Base-by-base conservation (phyloP, 495 filamentous ascomycete genomes). In the Neurospora sp. region DNA sequence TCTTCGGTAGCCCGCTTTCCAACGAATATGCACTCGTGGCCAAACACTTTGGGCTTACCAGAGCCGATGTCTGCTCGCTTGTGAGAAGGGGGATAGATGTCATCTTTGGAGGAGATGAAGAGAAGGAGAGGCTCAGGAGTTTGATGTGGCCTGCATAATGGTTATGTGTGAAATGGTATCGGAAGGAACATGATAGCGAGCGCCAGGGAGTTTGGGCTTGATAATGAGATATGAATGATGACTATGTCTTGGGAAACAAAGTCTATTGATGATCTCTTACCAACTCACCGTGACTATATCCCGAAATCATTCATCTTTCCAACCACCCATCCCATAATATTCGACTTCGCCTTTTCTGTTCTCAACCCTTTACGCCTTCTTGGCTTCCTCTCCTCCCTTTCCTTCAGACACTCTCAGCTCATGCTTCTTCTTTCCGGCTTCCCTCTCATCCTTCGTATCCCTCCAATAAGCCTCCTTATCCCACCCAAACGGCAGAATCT, bases 11-110 rank as follows among this genome's bases (percentile, higher is more conserved):
- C 79, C 86, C 88, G 1, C 81, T 95, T n/a, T 94, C 91, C 15
- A 90, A 94, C 74, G 93, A 97, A 77, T 94, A 94, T 77, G 78
- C 84, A 5, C 87, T 96, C 19, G 91, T 91, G 15, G 89, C 91
- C 4, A 79, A 92, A 79, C 89, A 94, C 78, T 96, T 96, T 77
- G 80, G 81, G 0, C 81, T 96, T 24, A 79, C 74, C 38, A 83
- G 84, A 42, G 74, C 79, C 2, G 87, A 92, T 69, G 81, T 95
- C 10, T 78, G 88, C 71, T 78, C 80, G 3, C 81, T 95, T 11
- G 88, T 86, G 48, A 84, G 84, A 71, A 86, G 84, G 72, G 84
- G 86, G 4, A 83, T 90, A 43, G 86, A 89, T 70, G 84, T 83
- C 45, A 92, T 93, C 54, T 94, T 96, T 76, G 88, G 86, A 1